Percentiles rank a stretch among this genome's conserved stretches.
Evolutionary conservation across 2,329 filamentous ascomycete species (phyloP).

Genomic region (Immersiporthe knoxdaviesiana): DNA sequence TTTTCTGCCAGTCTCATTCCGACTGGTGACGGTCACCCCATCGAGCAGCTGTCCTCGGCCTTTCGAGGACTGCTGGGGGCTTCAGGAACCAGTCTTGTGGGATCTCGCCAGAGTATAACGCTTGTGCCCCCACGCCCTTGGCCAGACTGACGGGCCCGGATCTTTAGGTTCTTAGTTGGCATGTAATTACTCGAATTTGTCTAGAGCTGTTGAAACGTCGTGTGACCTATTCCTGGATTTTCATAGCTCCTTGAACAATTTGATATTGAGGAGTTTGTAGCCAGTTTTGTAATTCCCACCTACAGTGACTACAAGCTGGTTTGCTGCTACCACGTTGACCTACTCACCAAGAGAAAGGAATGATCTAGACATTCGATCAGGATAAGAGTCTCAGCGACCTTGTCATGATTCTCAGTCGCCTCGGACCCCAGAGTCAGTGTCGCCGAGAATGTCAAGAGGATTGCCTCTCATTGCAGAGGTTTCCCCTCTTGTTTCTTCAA

Average conservation of each 20-base stretch:
- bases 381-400: neutral
- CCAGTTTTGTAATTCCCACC: too few relatives aligned
- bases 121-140: neutral
- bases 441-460: neutral
- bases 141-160: neutral
- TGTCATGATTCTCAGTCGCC: neutral
- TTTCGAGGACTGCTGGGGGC: neutral
- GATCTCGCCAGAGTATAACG: neutral
- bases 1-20: too few relatives aligned
- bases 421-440: neutral
- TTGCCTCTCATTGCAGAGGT: neutral
- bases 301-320: too few relatives aligned
- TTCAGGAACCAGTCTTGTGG: neutral
- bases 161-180: neutral
- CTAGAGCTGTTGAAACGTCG: neutral
- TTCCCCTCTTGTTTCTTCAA: neutral
- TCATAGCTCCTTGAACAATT: too few relatives aligned
- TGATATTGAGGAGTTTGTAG: too few relatives aligned
- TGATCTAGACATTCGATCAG: too few relatives aligned
- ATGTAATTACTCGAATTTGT: neutral
- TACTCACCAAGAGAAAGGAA: too few relatives aligned
- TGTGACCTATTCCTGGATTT: too few relatives aligned
- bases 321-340: too few relatives aligned
- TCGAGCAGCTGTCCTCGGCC: neutral
- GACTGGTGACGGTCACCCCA: neutral